A percentile compares a stretch with the other conserved stretches of the same genome.
phyloP scores from a whole-genome alignment of 2,329 filamentous ascomycete genomes.

The Colletotrichum scovillei region DNA sequence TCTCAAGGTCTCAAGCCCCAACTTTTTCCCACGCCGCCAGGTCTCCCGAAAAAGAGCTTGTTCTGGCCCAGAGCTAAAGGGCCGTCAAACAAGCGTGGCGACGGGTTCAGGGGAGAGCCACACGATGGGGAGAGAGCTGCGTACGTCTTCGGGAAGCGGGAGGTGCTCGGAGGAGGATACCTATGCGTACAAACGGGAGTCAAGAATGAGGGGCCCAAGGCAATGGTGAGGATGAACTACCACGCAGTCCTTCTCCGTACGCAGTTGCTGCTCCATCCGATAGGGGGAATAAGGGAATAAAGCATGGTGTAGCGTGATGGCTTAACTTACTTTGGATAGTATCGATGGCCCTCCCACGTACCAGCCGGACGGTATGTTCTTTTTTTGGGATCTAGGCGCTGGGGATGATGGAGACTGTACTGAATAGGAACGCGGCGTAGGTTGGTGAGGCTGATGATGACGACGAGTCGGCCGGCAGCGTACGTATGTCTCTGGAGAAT shows the following conservation, averaged over 20 bases:
- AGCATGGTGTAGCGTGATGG: conserved; percentile 1
- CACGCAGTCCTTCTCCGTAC: not conserved
- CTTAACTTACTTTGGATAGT: not conserved
- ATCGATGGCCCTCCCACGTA: not conserved
- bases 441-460: conserved; percentile 31
- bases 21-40: conserved; percentile 2
- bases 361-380: not conserved
- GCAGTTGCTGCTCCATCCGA: conserved; percentile 1
- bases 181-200: not conserved
- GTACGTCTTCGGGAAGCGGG: conserved; percentile 26
- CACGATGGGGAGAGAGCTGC: conserved; percentile 3
- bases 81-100: not conserved
- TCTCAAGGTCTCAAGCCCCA: conserved; percentile 7
- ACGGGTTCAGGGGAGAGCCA: conserved; percentile 12
- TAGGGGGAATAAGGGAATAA: conserved; percentile 1
- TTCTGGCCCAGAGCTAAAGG: not conserved
- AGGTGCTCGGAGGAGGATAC: not conserved
- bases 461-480: conserved; percentile 2
- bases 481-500: conserved; percentile 18
- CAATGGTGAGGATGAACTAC: conserved; percentile 6
- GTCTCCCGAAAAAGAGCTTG: not conserved
- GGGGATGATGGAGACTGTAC: not conserved
- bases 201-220: conserved; percentile 2
- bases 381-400: conserved; percentile 17
- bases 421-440: not conserved